Evolutionary conservation across 371 early-diverging fungal species (phyloP).

Genomic region (Mortierella sp.): DNA sequence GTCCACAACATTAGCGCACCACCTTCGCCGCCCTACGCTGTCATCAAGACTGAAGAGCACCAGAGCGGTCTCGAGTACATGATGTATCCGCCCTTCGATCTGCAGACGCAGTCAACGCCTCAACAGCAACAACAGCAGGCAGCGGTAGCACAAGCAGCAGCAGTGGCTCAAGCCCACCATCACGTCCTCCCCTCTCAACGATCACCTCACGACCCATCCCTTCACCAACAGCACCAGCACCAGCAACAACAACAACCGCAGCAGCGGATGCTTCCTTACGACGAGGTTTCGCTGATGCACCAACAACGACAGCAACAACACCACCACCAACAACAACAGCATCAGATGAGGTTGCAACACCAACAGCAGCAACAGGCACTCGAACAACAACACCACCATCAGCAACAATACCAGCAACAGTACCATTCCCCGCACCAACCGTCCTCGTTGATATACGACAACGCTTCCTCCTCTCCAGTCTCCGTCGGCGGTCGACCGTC

Average conservation of each 20-base stretch:
- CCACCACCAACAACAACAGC: conserved; percentile 31
- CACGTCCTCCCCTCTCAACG: conserved; percentile 5
- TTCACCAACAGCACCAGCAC: background rate
- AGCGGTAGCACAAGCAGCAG: conserved; percentile 19
- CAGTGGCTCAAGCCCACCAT: background rate
- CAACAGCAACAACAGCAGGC: conserved; percentile 30
- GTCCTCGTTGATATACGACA: conserved; percentile 37
- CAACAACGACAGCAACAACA: conserved; percentile 26
- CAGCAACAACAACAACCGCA: conserved; percentile 15
- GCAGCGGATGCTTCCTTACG: conserved; percentile 33
- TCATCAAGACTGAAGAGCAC: conserved; percentile 43
- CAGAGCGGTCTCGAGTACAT: conserved; percentile 33
- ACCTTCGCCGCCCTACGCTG: conserved; percentile 39
- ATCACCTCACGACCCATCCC: conserved; percentile 11
- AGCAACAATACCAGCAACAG: conserved; percentile 40
- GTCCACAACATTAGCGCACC: conserved; percentile 33
- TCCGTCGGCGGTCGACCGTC: conserved; percentile 21
- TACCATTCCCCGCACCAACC: conserved; percentile 32
- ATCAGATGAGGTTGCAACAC: conserved; percentile 18
- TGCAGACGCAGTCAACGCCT: conserved; percentile 23
- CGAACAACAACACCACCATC: conserved; percentile 13
- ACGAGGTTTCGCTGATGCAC: conserved; percentile 27
- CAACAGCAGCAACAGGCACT: conserved; percentile 25
- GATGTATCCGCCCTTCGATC: conserved; percentile 39
- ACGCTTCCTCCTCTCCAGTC: conserved; percentile 18